Conservation (phyloP, 2,329 filamentous ascomycete genomes). For the Lachnellula subtilissima region DNA sequence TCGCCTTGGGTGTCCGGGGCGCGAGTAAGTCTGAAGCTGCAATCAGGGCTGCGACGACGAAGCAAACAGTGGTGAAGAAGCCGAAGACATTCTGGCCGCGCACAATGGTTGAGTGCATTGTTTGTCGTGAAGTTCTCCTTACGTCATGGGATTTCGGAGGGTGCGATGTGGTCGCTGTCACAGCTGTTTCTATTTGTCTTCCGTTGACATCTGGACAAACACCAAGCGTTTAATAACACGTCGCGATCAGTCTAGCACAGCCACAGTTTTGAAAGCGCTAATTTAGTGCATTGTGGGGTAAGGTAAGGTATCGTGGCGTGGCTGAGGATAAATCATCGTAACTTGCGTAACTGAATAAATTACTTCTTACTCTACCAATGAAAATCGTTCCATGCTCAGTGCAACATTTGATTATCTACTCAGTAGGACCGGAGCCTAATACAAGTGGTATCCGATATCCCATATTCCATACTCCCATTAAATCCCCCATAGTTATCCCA, state of each 20-base stretch:
- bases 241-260: too few species aligned
- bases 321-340: too few species aligned
- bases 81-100: constrained; percentile 91
- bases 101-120: constrained; percentile 82
- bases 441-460: not conserved
- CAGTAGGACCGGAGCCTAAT: not conserved
- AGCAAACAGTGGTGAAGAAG: constrained; percentile 94
- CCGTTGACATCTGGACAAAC: too few species aligned
- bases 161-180: too few species aligned
- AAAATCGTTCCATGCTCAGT: not conserved
- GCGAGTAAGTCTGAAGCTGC: constrained; percentile 72
- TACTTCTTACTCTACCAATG: not conserved
- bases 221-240: too few species aligned
- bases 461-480: not conserved
- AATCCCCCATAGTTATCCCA: not conserved
- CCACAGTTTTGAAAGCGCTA: too few species aligned
- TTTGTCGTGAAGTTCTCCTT: constrained; percentile 3
- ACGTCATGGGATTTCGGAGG: not conserved
- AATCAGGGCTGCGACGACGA: constrained; percentile 72
- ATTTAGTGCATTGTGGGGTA: too few species aligned
- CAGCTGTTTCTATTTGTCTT: too few species aligned
- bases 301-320: too few species aligned
- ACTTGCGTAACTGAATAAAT: too few species aligned
- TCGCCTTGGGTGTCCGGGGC: constrained; percentile 62
- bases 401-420: not conserved